A percentile compares a stretch with the other conserved stretches of the same genome.
Conservation (phyloP, 148 eudicot species). For the Dianthus caryophyllus region DNA sequence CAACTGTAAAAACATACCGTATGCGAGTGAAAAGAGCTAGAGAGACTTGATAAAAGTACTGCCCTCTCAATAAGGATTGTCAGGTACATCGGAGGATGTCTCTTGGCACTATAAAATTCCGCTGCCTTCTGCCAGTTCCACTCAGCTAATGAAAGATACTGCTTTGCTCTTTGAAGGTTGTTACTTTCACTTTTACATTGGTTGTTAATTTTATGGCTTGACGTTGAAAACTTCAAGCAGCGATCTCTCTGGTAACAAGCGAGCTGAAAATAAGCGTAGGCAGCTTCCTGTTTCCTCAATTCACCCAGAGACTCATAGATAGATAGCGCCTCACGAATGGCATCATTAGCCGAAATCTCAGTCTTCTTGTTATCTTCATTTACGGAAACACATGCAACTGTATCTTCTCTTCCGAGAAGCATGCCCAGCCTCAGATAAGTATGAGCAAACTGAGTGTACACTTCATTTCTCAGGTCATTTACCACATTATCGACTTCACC, state of each 20-base stretch:
- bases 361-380: constrained; percentile 49
- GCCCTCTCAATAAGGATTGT: constrained; percentile 69
- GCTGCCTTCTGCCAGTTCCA: constrained; percentile 87
- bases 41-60: constrained; percentile 46
- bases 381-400: constrained; percentile 56
- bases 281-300: constrained; percentile 80
- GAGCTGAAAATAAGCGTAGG: constrained; percentile 89
- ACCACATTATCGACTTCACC: constrained; percentile 38
- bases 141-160: constrained; percentile 82
- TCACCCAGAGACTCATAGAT: constrained; percentile 87
- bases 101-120: constrained; percentile 67
- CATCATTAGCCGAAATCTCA: constrained; percentile 86
- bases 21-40: constrained; percentile 44
- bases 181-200: constrained; percentile 45
- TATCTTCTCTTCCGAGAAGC: constrained; percentile 76
- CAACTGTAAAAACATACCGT: constrained; percentile 40
- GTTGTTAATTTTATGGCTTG: constrained; percentile 33
- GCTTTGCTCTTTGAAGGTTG: constrained; percentile 60
- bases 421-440: constrained; percentile 93
- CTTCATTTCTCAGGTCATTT: constrained; percentile 56
- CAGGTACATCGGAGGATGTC: constrained; percentile 67
- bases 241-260: constrained; percentile 83
- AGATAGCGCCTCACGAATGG: constrained; percentile 78
- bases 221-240: constrained; percentile 63
- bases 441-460: constrained; percentile 79